Conservation (phyloP, 75 land plant genomes). For the Selaginella tamariscina region DNA sequence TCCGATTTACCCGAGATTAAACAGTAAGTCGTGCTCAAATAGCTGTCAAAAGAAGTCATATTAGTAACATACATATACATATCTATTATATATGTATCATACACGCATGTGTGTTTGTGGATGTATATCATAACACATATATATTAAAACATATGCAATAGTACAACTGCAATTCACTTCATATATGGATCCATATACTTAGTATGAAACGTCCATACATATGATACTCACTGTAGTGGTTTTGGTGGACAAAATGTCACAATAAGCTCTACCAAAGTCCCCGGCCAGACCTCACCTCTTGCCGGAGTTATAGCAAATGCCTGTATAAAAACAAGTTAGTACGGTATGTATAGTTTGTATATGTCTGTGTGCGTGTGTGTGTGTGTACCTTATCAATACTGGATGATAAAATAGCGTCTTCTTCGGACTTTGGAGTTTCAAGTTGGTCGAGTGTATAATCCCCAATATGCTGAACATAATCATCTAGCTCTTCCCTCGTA, state of each 20-base stretch:
- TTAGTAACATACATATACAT: not conserved
- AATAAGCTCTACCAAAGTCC: conserved; percentile 16
- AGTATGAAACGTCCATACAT: not conserved
- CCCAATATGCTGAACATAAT: conserved; percentile 1
- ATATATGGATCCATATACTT: not conserved
- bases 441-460: not conserved
- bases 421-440: not conserved
- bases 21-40: conserved; percentile 20
- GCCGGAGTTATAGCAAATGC: conserved; percentile 22
- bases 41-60: conserved; percentile 13
- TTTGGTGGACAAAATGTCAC: conserved; percentile 22
- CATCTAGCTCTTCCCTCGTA: not conserved
- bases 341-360: not conserved
- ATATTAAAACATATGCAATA: not conserved
- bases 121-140: too few species aligned
- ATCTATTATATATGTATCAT: not conserved
- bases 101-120: too few species aligned
- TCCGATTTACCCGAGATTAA: conserved; percentile 24
- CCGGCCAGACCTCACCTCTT: conserved; percentile 31
- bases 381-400: not conserved
- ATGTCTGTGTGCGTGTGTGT: not conserved
- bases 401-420: not conserved
- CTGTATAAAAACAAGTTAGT: conserved; percentile 10
- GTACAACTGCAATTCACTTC: not conserved
- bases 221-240: conserved; percentile 16